These are phyloP conservation scores for Vigna unguiculata DNA, from an alignment of 306 rosid species.

Conservation along the genomic window DNA sequence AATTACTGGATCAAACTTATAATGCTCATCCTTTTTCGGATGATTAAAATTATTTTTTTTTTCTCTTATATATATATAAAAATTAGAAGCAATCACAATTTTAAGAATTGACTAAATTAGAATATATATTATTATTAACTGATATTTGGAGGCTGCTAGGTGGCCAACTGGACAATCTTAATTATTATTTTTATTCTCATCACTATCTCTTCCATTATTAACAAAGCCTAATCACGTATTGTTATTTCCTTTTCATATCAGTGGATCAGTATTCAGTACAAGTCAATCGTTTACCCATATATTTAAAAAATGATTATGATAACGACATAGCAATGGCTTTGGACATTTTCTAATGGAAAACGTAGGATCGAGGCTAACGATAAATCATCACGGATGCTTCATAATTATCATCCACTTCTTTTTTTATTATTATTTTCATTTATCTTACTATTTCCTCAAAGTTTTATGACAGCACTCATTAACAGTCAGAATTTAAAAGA, in stretches of 20 bases:
- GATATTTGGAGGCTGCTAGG: conserved; percentile 7
- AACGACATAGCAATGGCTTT: conserved; percentile 21
- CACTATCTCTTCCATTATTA: conserved; percentile 5
- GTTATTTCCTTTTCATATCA: not conserved
- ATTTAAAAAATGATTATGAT: conserved; percentile 19
- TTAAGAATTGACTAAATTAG: not conserved
- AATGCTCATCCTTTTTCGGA: not conserved
- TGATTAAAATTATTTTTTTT: not conserved
- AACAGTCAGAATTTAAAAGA: not conserved
- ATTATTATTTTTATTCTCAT: not conserved
- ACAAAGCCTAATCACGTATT: not conserved
- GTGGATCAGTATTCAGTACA: not conserved
- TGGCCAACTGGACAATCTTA: not conserved
- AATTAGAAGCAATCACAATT: not conserved
- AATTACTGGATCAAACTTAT: not conserved
- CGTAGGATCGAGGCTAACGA: conserved; percentile 31
- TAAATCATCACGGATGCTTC: not conserved
- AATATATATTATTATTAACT: too few species aligned
- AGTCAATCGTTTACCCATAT: conserved; percentile 25
- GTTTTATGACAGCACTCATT: not conserved
- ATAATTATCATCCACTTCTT: not conserved
- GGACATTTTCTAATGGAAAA: conserved; percentile 7
- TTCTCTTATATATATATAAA: not conserved
- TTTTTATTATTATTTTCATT: not conserved
- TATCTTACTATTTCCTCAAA: conserved; percentile 24